Evolutionary conservation across 805 yeast genomes (phyloP), one percentile per base, ranked within the genome.

Genomic region (Sugiyamaella mastotermitis): DNA sequence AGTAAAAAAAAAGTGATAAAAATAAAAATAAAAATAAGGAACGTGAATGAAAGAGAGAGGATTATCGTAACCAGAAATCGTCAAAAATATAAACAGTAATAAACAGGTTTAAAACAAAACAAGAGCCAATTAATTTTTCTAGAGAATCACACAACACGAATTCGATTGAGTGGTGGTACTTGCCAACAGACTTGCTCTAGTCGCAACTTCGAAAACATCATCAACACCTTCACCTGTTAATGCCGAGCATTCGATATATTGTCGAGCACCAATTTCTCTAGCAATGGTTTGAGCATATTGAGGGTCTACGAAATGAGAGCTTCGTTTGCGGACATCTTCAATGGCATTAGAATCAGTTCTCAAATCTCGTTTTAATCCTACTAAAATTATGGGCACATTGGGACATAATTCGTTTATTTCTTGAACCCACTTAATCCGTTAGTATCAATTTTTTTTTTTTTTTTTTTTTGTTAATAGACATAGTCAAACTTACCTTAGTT

Each of bases 171-270:
- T 28, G 5, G 41, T 35, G n/a, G 31, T 29, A 17, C 30, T 30
- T 13, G 37, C 48, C 20, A 86, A 61, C 40, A 86, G 62, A 54
- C 92, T 80, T 3, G 88, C 79, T 49, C 97, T 69, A 1, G 95
- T 84, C 11, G 97, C 96, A 35, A 77, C 76, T 61, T 88, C 97
- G 58, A 88, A 87, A 2, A 88, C 88, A 55, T 84, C 94, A 59
- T 87, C 96, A 16, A 88, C 97, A 9, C 94, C 94, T 56, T 85
- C 95, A 3, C 97, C 97, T 2, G 95, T 84, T 48, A 88, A 65
- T 1, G 97, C 86, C 33, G 94, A 83, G 55, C 96, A 85, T 53
- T 88, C 96, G 55, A 88, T 62, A 56, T 84, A 88, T 45, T 68
- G 72, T 46, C 81, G 78, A 1, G 96, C 96, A 3, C 94, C 94